These are phyloP conservation scores for Linum tenue DNA, from an alignment of 345 rosid genomes.

Conservation along the genomic window DNA sequence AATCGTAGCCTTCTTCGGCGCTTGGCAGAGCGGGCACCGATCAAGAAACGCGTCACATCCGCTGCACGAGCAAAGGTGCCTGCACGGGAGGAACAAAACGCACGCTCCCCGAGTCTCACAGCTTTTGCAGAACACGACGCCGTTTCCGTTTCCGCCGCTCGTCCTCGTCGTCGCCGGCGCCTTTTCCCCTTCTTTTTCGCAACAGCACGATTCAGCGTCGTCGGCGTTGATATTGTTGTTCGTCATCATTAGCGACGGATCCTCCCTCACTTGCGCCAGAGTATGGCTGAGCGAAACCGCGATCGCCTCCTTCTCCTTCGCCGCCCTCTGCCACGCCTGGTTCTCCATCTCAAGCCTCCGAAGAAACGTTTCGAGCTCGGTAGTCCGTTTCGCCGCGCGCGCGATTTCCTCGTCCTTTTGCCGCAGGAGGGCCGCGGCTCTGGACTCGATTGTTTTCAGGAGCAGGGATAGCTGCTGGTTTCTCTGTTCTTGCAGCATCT, in stretches of 20 bases:
- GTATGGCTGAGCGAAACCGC: slow-evolving; percentile 23
- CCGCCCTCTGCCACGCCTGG: slow-evolving; percentile 27
- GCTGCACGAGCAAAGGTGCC: slow-evolving; percentile 77
- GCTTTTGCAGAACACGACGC: slow-evolving; percentile 32
- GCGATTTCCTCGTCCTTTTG: slow-evolving; percentile 32
- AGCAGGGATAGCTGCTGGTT: slow-evolving; percentile 19
- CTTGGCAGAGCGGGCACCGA: slow-evolving; percentile 62
- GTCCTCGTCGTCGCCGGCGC: slow-evolving; percentile 12
- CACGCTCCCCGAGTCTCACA: slow-evolving; percentile 46
- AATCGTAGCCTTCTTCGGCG: slow-evolving; percentile 57
- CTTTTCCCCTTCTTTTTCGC: slow-evolving; percentile 8
- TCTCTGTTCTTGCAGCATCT: slow-evolving; percentile 28
- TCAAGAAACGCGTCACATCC: slow-evolving; percentile 46
- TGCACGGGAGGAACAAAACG: slow-evolving; percentile 81
- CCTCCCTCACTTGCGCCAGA: slow-evolving; percentile 39
- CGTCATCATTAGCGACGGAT: slow-evolving; percentile 19
- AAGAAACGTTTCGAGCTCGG: slow-evolving; percentile 25
- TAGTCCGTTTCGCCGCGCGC: slow-evolving; percentile 15
- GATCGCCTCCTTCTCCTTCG: slow-evolving; percentile 30
- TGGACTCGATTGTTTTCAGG: slow-evolving; percentile 23
- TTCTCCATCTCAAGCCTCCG: slow-evolving; percentile 26
- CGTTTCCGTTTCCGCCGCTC: slow-evolving; percentile 2
- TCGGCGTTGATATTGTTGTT: slow-evolving; percentile 18
- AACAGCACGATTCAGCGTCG: slow-evolving; percentile 51
- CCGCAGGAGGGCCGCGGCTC: slow-evolving; percentile 16